A percentile compares a stretch with the other conserved stretches of the same genome.
These are phyloP conservation scores for Moesziomyces sp. DNA, from an alignment of 1,284 basidiomycete genomes.

Conservation along the genomic window DNA sequence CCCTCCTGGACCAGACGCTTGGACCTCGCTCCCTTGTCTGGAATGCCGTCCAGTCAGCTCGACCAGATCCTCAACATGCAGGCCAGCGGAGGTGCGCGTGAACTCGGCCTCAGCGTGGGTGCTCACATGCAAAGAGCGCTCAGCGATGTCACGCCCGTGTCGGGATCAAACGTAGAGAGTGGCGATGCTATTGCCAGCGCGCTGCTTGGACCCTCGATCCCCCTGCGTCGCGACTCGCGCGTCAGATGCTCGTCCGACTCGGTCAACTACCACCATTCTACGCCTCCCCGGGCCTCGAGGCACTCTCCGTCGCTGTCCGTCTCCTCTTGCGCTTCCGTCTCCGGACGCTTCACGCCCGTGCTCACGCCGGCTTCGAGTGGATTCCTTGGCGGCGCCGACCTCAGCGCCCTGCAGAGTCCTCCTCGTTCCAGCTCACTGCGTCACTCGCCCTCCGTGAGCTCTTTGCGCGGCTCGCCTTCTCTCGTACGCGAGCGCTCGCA, in stretches of 20 bases:
- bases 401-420: conserved; percentile 22
- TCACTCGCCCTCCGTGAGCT: conserved; percentile 22
- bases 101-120: conserved; percentile 8
- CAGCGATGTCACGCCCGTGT: conserved; percentile 30
- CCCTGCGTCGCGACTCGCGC: conserved; percentile 37
- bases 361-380: conserved; percentile 6
- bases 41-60: conserved; percentile 2
- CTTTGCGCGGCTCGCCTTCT: conserved; percentile 11
- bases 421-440: conserved; percentile 28
- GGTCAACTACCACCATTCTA: conserved; percentile 7
- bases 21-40: conserved; percentile 18
- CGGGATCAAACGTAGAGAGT: conserved; percentile 5
- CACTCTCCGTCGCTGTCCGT: conserved; percentile 20
- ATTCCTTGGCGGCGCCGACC: conserved; percentile 3
- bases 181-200: conserved; percentile 11
- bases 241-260: conserved; percentile 38
- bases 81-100: conserved; percentile 4
- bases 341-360: conserved; percentile 13
- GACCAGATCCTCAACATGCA: conserved; percentile 1
- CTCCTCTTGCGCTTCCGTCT: conserved; percentile 12
- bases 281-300: background rate
- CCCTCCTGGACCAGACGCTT: conserved; percentile 47
- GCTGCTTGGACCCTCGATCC: conserved; percentile 16
- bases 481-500: conserved; percentile 7
- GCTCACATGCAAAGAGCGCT: conserved; percentile 25